A percentile compares a stretch with the other conserved stretches of the same genome.
These are phyloP conservation scores for Globisporangium parvum DNA, from an alignment of 352 stramenopile genomes.

Conservation along the genomic window DNA sequence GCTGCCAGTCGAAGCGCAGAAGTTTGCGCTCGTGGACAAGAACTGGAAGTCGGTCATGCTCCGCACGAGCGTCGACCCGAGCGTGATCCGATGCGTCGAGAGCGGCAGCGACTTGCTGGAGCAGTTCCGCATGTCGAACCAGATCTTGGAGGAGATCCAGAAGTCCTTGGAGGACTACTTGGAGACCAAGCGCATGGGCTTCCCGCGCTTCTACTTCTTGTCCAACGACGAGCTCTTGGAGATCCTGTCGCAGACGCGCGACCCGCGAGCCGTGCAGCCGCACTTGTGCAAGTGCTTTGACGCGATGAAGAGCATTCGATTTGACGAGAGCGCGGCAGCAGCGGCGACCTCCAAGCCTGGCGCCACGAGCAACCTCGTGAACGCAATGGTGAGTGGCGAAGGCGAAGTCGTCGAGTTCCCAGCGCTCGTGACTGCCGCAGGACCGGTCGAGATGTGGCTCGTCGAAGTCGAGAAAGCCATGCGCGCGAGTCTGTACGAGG, in stretches of 20 bases:
- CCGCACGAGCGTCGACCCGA: constrained; percentile 65
- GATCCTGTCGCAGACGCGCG: constrained; percentile 87
- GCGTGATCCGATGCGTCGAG: constrained; percentile 74
- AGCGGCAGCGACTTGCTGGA: constrained; percentile 66
- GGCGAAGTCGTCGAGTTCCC: constrained; percentile 83
- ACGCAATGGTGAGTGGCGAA: constrained; percentile 82
- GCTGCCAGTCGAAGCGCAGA: constrained; percentile 77
- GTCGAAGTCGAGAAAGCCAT: constrained; percentile 87
- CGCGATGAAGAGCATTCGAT: constrained; percentile 90
- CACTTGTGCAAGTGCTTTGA: constrained; percentile 92
- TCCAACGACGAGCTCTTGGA: constrained; percentile 91
- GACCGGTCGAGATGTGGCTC: constrained; percentile 85
- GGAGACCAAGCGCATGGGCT: constrained; percentile 90
- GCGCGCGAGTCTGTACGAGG: constrained; percentile 80
- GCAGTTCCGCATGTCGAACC: constrained; percentile 82
- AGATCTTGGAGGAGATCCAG: constrained; percentile 87
- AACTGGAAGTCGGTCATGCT: constrained; percentile 86
- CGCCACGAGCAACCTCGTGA: constrained; percentile 46
- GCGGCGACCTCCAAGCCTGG: constrained; percentile 15
- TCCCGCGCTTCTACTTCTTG: constrained; percentile 90
- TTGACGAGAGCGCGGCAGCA: constrained; percentile 32
- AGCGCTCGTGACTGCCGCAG: constrained; percentile 66
- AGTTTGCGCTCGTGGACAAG: constrained; percentile 81
- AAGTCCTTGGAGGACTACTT: constrained; percentile 91
- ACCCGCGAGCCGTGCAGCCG: constrained; percentile 86